These are phyloP conservation scores for Creolimax fragrantissima DNA, from an alignment of 78 protist genomes.

Conservation along the genomic window DNA sequence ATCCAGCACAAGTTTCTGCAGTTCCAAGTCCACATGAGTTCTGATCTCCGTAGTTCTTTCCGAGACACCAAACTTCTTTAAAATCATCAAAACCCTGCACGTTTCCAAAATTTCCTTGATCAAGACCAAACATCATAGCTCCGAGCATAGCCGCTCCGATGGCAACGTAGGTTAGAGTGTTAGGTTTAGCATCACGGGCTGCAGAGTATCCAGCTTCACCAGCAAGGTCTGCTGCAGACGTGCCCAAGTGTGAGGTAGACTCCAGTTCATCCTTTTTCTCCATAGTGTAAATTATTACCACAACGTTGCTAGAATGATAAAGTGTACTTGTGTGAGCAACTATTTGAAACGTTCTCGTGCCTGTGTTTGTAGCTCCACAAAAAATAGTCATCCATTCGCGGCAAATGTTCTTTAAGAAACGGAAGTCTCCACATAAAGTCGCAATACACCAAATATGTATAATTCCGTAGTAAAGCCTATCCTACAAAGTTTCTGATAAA, in stretches of 20 bases:
- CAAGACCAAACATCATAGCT: neutral
- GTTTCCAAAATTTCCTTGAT: slow-evolving; percentile 20
- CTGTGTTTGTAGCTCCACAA: too few relatives aligned
- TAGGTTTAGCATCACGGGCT: neutral
- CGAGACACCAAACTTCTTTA: neutral
- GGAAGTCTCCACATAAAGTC: too few relatives aligned
- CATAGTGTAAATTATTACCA: neutral
- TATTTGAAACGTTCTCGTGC: too few relatives aligned
- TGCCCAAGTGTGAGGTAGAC: neutral
- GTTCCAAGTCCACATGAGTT: neutral
- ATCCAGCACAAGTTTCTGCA: neutral
- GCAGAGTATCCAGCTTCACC: neutral
- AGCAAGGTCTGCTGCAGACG: neutral
- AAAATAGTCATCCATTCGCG: too few relatives aligned
- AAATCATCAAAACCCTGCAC: neutral
- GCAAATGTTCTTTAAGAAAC: too few relatives aligned
- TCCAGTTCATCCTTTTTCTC: neutral
- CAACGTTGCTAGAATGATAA: too few relatives aligned
- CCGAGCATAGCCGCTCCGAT: neutral
- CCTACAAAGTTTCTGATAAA: too few relatives aligned
- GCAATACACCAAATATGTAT: too few relatives aligned
- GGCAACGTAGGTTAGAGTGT: neutral
- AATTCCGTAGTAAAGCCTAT: too few relatives aligned
- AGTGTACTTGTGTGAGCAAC: too few relatives aligned
- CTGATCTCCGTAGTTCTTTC: neutral